phyloP scores from a whole-genome alignment of 257 asterid genomes.

The Solanum clarkiae region DNA sequence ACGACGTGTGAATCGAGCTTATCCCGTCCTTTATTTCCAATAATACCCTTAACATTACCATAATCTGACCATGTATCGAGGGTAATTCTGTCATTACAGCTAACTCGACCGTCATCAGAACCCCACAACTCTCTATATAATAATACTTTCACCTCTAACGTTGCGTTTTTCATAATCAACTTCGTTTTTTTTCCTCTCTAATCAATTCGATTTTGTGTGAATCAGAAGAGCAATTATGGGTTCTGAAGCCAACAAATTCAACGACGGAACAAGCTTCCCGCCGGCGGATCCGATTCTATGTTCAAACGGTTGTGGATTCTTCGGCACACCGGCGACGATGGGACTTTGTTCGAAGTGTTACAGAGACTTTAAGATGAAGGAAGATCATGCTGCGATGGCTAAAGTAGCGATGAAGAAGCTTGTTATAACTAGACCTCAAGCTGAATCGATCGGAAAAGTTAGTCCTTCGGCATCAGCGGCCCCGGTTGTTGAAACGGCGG shows the following conservation, averaged over 20 bases:
- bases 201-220: background rate
- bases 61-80: background rate
- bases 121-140: background rate
- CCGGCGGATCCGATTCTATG: constrained; percentile 27
- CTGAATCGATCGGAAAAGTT: background rate
- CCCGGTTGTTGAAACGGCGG: background rate
- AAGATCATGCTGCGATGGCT: constrained; percentile 18
- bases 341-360: constrained; percentile 37
- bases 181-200: background rate
- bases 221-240: constrained; percentile 7
- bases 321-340: constrained; percentile 33
- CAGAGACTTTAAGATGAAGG: constrained; percentile 17
- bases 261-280: constrained; percentile 19
- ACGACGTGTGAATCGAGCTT: background rate
- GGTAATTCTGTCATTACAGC: background rate
- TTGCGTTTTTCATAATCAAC: background rate
- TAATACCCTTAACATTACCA: background rate
- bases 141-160: background rate
- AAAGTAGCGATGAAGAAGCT: constrained; percentile 26
- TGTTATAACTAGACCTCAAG: background rate
- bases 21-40: background rate
- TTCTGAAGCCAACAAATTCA: constrained; percentile 28
- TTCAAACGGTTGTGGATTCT: constrained; percentile 37
- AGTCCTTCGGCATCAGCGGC: background rate
- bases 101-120: background rate